phyloP scores from a whole-genome alignment of 495 filamentous ascomycete genomes.

The Sordaria brevicollis region DNA sequence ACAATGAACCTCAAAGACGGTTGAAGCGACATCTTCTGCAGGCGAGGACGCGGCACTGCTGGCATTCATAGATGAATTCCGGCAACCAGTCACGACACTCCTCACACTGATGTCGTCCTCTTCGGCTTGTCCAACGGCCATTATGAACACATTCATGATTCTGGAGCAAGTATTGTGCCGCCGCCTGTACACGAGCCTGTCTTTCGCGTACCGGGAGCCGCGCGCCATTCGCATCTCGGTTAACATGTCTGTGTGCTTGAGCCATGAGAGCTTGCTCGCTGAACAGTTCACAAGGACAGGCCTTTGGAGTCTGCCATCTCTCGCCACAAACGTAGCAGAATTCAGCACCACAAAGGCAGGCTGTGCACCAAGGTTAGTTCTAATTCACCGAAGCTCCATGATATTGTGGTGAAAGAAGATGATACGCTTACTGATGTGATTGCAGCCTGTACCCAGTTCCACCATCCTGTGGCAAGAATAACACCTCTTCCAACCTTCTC shows the following conservation, averaged over 20 bases:
- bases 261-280: constrained; percentile 23
- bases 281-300: constrained; percentile 35
- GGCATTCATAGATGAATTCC: constrained; percentile 16
- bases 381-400: not conserved
- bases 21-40: constrained; percentile 15
- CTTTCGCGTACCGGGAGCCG: not conserved
- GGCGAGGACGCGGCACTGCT: constrained; percentile 6
- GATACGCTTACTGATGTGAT: constrained; percentile 30
- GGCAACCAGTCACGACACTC: constrained; percentile 8
- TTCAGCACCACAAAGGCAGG: constrained; percentile 40
- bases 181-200: not conserved
- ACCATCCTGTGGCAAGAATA: constrained; percentile 27
- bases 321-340: constrained; percentile 51
- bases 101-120: constrained; percentile 9
- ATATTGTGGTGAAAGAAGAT: too few species aligned
- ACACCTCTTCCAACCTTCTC: constrained; percentile 35
- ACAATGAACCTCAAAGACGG: not conserved
- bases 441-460: constrained; percentile 34
- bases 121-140: not conserved
- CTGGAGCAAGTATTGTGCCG: not conserved
- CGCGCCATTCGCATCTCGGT: constrained; percentile 10
- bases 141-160: constrained; percentile 19
- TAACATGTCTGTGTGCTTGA: constrained; percentile 22
- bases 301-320: constrained; percentile 43
- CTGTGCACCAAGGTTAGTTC: constrained; percentile 2